These are phyloP conservation scores for Chrysosphaeria jannelii DNA, from an alignment of 2,329 filamentous ascomycete species.

Conservation along the genomic window DNA sequence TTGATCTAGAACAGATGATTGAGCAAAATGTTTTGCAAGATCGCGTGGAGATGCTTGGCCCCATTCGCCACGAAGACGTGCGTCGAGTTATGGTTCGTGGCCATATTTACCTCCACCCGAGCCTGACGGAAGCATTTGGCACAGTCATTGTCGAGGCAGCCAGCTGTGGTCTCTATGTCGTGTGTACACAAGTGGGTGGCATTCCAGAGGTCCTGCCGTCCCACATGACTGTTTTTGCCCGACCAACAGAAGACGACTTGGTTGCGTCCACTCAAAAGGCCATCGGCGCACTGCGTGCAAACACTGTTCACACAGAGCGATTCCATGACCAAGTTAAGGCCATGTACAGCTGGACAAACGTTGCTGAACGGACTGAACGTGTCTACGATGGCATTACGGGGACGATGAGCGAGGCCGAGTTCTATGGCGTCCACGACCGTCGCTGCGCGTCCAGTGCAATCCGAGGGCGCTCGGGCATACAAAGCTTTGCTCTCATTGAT, in stretches of 20 bases:
- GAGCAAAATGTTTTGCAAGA: constrained; percentile 86
- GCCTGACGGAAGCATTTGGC: constrained; percentile 84
- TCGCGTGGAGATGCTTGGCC: constrained; percentile 70
- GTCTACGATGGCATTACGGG: constrained; percentile 87
- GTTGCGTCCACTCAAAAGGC: constrained; percentile 71
- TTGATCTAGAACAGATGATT: constrained; percentile 93
- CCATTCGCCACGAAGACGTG: constrained; percentile 84
- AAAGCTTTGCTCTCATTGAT: constrained; percentile 81
- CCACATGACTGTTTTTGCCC: constrained; percentile 94
- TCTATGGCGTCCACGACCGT: constrained; percentile 50
- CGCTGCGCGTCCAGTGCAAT: constrained; percentile 21
- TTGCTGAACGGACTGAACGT: constrained; percentile 72
- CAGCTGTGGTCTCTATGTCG: constrained; percentile 82
- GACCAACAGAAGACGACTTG: constrained; percentile 85
- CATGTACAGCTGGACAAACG: constrained; percentile 98
- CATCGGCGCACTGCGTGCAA: constrained; percentile 59
- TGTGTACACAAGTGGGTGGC: constrained; percentile 84
- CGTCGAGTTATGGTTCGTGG: constrained; percentile 91
- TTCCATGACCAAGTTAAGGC: constrained; percentile 93
- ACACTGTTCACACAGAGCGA: constrained; percentile 65
- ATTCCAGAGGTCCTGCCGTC: constrained; percentile 87
- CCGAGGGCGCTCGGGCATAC: constrained; percentile 34
- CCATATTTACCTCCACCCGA: constrained; percentile 88
- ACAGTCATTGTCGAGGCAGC: constrained; percentile 95
- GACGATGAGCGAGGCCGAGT: constrained; percentile 57